Base-by-base conservation (phyloP, 2,329 filamentous ascomycete genomes). In the Fusarium bulbicola region DNA sequence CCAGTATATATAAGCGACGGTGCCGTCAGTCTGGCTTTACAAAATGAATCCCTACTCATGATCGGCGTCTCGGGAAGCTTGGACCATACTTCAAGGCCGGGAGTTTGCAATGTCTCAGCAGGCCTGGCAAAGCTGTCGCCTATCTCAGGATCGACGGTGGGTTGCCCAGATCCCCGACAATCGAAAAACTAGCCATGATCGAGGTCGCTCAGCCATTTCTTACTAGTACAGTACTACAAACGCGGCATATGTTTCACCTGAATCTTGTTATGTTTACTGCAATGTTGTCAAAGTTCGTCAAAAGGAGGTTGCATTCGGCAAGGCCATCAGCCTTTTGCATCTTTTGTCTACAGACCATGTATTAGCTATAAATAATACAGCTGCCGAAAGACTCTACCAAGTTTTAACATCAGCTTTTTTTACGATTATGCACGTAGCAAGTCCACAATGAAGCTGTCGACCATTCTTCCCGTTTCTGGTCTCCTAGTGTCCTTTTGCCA, bases 321-420 rank as follows among this genome's bases (percentile, higher is more conserved):
- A 3, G 8, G 11, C 2, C 15, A 50, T 20, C 30, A 50, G 47
- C 21, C 30, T 14, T n/a, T 10, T 18, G 7, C 0, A 18, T 50
- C 5, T 10, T 13, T 24, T 2, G 6, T 16, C 15, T 14, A 20
- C 1, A 20, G 3, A 11, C 14, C 20, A 32, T 32, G 1, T 5
- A 7, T 12, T 7, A 9, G 26, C 10, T 12, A n/a, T n/a, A 32
- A 49, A 12, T n/a, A 15, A 8, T 4, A 8, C 12, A 49, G 7
- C 0, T 30, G 8, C 20, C 26, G 6, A 6, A 3, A 10, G 5
- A 24, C 15, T 18, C 21, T 13, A 9, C 1, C 3, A 24, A 13
- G 21, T 34, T 20, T 24, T 3, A 13, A 1, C 1, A 50, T 10
- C 11, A 13, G 6, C 3, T 5, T 11, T 16, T 16, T n/a, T 2